These are phyloP conservation scores for Dianthus caryophyllus DNA, from an alignment of 148 eudicot genomes.

Conservation along the genomic window DNA sequence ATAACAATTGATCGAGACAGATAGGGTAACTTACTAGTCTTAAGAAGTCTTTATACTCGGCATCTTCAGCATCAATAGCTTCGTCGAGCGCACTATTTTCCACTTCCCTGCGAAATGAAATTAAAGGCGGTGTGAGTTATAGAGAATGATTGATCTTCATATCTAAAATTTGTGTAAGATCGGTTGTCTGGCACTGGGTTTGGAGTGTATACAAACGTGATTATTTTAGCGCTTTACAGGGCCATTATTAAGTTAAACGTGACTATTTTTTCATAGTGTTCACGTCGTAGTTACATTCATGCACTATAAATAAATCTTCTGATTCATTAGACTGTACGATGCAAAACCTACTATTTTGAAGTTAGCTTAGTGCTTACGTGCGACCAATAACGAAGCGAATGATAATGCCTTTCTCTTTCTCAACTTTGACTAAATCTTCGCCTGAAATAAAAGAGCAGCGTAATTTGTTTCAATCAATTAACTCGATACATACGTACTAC, in stretches of 20 bases:
- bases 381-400: constrained; percentile 31
- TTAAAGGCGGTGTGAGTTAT: neutral
- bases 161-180: no score
- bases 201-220: no score
- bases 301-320: no score
- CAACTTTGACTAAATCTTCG: constrained; percentile 13
- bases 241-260: no score
- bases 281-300: no score
- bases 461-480: neutral
- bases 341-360: no score
- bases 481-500: no score
- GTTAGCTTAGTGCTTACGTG: constrained; percentile 18
- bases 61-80: constrained; percentile 43
- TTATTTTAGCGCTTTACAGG: no score
- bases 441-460: constrained; percentile 13
- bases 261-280: no score
- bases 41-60: constrained; percentile 51
- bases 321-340: no score
- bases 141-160: neutral
- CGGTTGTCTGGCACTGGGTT: no score
- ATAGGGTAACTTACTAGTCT: constrained; percentile 63
- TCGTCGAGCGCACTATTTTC: constrained; percentile 45
- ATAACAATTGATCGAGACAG: no score
- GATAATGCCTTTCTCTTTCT: constrained; percentile 24
- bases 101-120: constrained; percentile 30